Conservation (phyloP, 352 stramenopile species). For the Phytopythium chamaehyphon region DNA sequence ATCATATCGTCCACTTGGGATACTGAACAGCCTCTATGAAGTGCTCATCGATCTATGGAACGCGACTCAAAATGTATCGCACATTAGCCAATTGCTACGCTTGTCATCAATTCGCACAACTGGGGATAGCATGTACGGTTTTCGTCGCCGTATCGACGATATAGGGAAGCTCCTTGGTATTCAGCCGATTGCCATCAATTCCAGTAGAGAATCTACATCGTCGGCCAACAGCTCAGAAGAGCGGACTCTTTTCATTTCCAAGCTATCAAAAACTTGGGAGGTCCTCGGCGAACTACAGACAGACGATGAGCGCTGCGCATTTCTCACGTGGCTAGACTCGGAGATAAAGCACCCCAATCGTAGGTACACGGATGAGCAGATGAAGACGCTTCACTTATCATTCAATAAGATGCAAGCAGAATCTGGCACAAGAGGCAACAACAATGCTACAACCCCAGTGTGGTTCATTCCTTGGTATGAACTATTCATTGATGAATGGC, state of each 20-base stretch:
- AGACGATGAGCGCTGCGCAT: too few species aligned
- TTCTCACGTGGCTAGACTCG: too few species aligned
- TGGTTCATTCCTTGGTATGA: too few species aligned
- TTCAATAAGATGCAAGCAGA: slow-evolving; percentile 4
- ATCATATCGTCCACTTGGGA: neutral
- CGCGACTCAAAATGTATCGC: neutral
- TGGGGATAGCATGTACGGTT: neutral
- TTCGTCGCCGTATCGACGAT: neutral
- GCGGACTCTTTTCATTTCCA: too few species aligned
- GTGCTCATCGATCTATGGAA: neutral
- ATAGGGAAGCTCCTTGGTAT: neutral
- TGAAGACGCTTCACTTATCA: slow-evolving; percentile 2
- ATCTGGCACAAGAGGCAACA: too few species aligned
- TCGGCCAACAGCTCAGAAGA: neutral
- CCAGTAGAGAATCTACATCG: neutral
- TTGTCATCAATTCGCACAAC: neutral
- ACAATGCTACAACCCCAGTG: too few species aligned
- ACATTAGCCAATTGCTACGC: neutral
- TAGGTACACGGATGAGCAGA: neutral
- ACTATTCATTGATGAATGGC: too few species aligned
- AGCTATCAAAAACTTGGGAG: too few species aligned
- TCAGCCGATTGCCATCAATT: neutral
- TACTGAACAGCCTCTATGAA: neutral
- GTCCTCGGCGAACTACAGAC: too few species aligned
- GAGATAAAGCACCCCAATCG: too few species aligned